Percentiles rank a stretch among this genome's conserved stretches.
Evolutionary conservation across 2,329 filamentous ascomycete genomes (phyloP).

Genomic region (Aureobasidium sp.): DNA sequence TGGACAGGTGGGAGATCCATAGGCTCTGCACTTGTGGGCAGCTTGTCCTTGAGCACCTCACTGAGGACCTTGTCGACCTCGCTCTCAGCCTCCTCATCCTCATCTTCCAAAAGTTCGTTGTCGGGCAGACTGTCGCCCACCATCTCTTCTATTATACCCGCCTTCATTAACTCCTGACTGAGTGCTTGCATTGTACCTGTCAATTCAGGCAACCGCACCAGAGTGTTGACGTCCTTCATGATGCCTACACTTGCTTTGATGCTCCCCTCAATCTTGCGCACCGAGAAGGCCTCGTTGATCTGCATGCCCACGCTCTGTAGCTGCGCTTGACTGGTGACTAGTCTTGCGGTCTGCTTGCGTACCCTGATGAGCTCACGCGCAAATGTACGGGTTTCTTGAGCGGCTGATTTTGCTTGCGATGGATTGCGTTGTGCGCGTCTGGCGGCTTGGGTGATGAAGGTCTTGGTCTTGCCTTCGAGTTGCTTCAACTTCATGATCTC

Average conservation of each 20-base stretch:
- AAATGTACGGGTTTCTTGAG: conserved; percentile 77
- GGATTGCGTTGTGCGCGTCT: conserved; percentile 75
- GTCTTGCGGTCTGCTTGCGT: conserved; percentile 65
- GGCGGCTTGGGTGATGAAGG: conserved; percentile 75
- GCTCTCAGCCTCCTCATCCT: conserved; percentile 67
- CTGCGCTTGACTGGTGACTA: conserved; percentile 85
- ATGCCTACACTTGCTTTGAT: conserved; percentile 81
- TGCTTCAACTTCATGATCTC: conserved; percentile 74
- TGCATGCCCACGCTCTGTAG: conserved; percentile 93
- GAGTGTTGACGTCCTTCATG: conserved; percentile 91
- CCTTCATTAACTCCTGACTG: conserved; percentile 80
- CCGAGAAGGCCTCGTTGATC: conserved; percentile 90
- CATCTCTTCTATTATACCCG: conserved; percentile 98
- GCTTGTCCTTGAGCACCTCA: conserved; percentile 78
- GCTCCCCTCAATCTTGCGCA: conserved; percentile 91
- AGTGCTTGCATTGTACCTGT: conserved; percentile 85
- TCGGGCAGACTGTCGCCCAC: conserved; percentile 76
- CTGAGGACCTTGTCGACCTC: conserved; percentile 92
- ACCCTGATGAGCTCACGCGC: conserved; percentile 80
- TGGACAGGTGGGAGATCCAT: conserved; percentile 44
- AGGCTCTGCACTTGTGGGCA: conserved; percentile 54
- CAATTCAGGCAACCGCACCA: conserved; percentile 79
- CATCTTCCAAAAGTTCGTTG: conserved; percentile 60
- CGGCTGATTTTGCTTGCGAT: conserved; percentile 68
- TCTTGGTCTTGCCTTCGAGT: conserved; percentile 77